A percentile compares a stretch with the other conserved stretches of the same genome.
Evolutionary conservation across 768 basidiomycete genomes (phyloP).

Genomic region (Trametes cinnabarina): DNA sequence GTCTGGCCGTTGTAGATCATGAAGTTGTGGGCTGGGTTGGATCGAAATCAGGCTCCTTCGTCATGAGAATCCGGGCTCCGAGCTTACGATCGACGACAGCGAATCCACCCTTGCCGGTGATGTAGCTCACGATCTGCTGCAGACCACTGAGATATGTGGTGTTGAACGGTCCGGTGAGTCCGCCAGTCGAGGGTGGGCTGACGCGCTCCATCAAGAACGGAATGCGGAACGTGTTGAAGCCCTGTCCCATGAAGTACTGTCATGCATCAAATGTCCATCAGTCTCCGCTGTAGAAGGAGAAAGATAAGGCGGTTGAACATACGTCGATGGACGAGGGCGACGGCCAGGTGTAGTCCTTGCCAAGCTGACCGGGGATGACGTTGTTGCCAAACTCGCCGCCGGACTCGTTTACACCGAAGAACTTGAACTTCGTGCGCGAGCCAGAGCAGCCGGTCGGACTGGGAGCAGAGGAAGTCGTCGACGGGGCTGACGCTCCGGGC

Average conservation of each 20-base stretch:
- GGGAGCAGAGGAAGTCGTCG: constrained; percentile 29
- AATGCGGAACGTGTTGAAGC: constrained; percentile 63
- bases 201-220: constrained; percentile 60
- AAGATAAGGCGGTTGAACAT: neutral
- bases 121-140: constrained; percentile 57
- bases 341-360: constrained; percentile 51
- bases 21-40: constrained; percentile 51
- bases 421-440: constrained; percentile 53
- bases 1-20: constrained; percentile 55
- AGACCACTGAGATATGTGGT: constrained; percentile 50
- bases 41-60: too few relatives aligned
- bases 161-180: constrained; percentile 54
- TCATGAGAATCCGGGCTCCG: neutral
- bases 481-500: constrained; percentile 33
- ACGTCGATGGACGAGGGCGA: constrained; percentile 39
- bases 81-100: constrained; percentile 54
- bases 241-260: constrained; percentile 50
- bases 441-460: constrained; percentile 36
- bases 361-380: constrained; percentile 45
- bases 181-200: constrained; percentile 45
- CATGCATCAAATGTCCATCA: neutral
- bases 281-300: neutral
- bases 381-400: constrained; percentile 60
- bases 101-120: constrained; percentile 57
- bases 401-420: constrained; percentile 61